Base-by-base conservation (phyloP, 2,329 filamentous ascomycete genomes). In the Aspergillus pseudonomiae region DNA sequence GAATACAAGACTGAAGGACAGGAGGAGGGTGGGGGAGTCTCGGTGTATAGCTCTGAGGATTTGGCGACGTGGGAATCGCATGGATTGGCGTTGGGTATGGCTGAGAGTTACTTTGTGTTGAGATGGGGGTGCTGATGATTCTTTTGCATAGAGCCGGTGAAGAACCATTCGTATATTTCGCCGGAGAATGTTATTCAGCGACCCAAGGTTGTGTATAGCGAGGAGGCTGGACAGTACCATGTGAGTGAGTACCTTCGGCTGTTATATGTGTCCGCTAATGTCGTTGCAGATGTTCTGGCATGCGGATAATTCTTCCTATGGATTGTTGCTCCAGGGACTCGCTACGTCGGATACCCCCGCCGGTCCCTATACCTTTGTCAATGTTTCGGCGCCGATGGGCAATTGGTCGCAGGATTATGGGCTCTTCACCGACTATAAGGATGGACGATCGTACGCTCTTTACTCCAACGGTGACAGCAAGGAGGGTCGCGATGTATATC, bases 361-460 rank as follows among this genome's bases (percentile, higher is more conserved):
- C 0, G 85, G 85, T 0, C 85, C 85, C 0, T 88, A 87, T 70
- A 79, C 70, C 2, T 87, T 87, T 63, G 77, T 85, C 16, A 79
- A 84, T 46, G 86, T 84, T 1, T 83, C 81, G 0, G 76, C 81
- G 0, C 86, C 86, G 0, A 80, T 88, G 0, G 86, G 86, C 1
- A 88, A 88, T 71, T 88, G 86, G 86, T 87, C 84, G 0, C 86
- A 88, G 66, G 86, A 88, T 61, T 88, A 87, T 53, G 86, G 86
- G 11, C 77, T 87, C 26, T 88, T 88, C 65, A 85, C 84, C 4
- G 86, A 88, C 67, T 85, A 85, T 73, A 87, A 86, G 62, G 81
- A 86, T 48, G 84, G 85, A 12, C 79, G 80, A 0, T 82, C 83
- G 0, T 88, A 88, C 63, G 81, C 85, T 0, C 76, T 88, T 1